Evolutionary conservation across 2,329 filamentous ascomycete genomes (phyloP).

Genomic region (Venturia aucupariae): DNA sequence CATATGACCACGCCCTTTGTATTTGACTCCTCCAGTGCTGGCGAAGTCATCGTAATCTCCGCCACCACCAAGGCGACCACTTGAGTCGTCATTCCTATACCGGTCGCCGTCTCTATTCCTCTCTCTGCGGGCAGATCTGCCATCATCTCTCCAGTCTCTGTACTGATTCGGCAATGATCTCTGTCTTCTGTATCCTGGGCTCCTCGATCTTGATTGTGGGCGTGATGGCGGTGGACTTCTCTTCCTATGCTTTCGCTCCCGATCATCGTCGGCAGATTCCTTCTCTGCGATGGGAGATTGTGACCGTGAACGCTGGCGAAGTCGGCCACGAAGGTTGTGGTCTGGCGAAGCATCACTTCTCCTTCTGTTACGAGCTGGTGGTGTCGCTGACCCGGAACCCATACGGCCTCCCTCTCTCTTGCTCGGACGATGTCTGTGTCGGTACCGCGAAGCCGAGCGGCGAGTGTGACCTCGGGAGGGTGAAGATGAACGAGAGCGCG

Average conservation of each 20-base stretch:
- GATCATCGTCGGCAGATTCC: slow-evolving; percentile 1
- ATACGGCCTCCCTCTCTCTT: slow-evolving; percentile 23
- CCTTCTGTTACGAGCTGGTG: slow-evolving; percentile 21
- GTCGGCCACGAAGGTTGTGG: slow-evolving; percentile 26
- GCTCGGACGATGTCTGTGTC: slow-evolving; percentile 23
- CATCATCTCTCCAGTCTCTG: slow-evolving; percentile 14
- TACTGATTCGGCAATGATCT: slow-evolving; percentile 30
- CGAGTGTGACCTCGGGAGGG: slow-evolving; percentile 25
- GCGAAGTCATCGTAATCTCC: not conserved
- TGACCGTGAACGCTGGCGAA: slow-evolving; percentile 22
- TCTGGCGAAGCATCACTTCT: slow-evolving; percentile 28
- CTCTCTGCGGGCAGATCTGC: not conserved
- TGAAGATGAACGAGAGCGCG: slow-evolving; percentile 16
- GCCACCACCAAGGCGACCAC: slow-evolving; percentile 3
- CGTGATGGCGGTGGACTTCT: slow-evolving; percentile 27
- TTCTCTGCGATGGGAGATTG: slow-evolving; percentile 21
- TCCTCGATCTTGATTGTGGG: slow-evolving; percentile 19
- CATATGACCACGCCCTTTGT: slow-evolving; percentile 14
- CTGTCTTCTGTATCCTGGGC: slow-evolving; percentile 24
- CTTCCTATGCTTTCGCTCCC: slow-evolving; percentile 21
- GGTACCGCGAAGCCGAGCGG: slow-evolving; percentile 17
- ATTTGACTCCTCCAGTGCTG: slow-evolving; percentile 6
- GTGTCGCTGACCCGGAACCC: slow-evolving; percentile 21
- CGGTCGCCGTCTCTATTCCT: not conserved
- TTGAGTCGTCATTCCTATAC: not conserved